Evolutionary conservation across 176 grass and related monocot species (phyloP).

Genomic region (Alloteropsis semialata): DNA sequence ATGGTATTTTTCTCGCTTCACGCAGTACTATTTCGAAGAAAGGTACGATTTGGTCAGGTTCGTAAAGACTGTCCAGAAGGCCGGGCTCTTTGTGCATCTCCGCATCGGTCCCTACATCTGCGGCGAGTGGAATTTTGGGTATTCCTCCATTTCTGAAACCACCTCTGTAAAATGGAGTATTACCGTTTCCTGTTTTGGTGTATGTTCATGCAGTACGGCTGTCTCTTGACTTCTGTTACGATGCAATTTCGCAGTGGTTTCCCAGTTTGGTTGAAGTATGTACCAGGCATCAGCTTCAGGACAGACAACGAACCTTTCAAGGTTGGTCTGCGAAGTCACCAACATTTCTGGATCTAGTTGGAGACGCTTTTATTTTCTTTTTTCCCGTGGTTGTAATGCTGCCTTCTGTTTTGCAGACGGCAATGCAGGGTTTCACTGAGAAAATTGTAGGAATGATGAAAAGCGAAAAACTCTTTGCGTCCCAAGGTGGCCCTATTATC

Average conservation of each 20-base stretch:
- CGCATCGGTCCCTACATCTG: slow-evolving; percentile 97
- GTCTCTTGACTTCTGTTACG: slow-evolving; percentile 12
- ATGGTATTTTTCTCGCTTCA: slow-evolving; percentile 31
- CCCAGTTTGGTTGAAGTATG: slow-evolving; percentile 98
- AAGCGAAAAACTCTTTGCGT: slow-evolving; percentile 87
- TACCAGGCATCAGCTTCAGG: slow-evolving; percentile 98
- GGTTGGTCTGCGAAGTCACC: slow-evolving; percentile 55
- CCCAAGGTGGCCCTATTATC: slow-evolving; percentile 96
- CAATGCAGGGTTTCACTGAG: slow-evolving; percentile 94
- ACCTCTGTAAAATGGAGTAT: background rate
- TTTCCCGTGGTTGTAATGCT: slow-evolving; percentile 10
- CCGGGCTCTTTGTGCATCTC: slow-evolving; percentile 89
- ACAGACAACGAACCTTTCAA: slow-evolving; percentile 98
- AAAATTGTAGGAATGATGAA: slow-evolving; percentile 97
- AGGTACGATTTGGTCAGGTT: slow-evolving; percentile 99
- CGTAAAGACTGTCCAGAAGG: slow-evolving; percentile 82
- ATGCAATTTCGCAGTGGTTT: slow-evolving; percentile 68
- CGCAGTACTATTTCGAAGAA: slow-evolving; percentile 93
- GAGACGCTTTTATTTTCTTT: background rate
- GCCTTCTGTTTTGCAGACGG: slow-evolving; percentile 48
- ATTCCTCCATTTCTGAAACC: slow-evolving; percentile 27
- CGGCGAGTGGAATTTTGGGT: slow-evolving; percentile 99
- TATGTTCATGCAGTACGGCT: slow-evolving; percentile 15
- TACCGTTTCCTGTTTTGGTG: slow-evolving; percentile 6
- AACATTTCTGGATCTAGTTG: slow-evolving; percentile 28